Percentiles rank a stretch among this genome's conserved stretches.
These are phyloP conservation scores for Pseudocercospora fuligena DNA, from an alignment of 2,329 filamentous ascomycete species.

Conservation along the genomic window DNA sequence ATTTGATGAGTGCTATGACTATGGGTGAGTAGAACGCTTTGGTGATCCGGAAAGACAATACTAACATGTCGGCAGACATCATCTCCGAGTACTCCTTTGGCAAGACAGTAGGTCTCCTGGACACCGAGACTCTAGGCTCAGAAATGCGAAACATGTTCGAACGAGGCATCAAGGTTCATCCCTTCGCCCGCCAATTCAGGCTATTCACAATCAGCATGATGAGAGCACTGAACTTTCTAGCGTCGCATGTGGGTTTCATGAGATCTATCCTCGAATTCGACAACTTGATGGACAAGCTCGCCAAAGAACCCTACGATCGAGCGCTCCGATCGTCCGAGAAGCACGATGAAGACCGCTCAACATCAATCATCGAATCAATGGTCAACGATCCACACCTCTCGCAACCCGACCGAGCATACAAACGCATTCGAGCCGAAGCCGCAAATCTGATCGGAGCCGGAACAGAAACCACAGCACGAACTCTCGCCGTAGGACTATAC, in stretches of 20 bases:
- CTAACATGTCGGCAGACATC: background rate
- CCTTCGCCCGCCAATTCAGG: conserved; percentile 6
- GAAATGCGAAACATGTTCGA: conserved; percentile 5
- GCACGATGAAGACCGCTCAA: background rate
- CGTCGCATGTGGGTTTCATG: background rate
- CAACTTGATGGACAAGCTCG: background rate
- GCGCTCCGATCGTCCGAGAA: background rate
- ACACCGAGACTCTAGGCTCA: conserved; percentile 2
- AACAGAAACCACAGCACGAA: conserved; percentile 50
- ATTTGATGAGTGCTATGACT: conserved; percentile 2
- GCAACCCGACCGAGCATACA: conserved; percentile 42
- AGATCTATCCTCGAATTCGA: conserved; percentile 4
- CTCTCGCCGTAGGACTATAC: conserved; percentile 49
- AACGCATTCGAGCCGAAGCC: conserved; percentile 47
- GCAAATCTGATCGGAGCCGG: conserved; percentile 53
- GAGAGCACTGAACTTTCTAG: background rate
- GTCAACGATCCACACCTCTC: background rate
- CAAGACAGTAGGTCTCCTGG: background rate
- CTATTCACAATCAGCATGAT: background rate
- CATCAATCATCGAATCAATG: conserved; percentile 12
- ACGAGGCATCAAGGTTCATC: conserved; percentile 12
- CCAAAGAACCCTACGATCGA: conserved; percentile 4
- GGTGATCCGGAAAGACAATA: background rate
- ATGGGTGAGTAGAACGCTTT: background rate
- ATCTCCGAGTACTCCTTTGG: conserved; percentile 16